Evolutionary conservation across 345 rosid genomes (phyloP).

Genomic region (Euphorbia pulcherrima): DNA sequence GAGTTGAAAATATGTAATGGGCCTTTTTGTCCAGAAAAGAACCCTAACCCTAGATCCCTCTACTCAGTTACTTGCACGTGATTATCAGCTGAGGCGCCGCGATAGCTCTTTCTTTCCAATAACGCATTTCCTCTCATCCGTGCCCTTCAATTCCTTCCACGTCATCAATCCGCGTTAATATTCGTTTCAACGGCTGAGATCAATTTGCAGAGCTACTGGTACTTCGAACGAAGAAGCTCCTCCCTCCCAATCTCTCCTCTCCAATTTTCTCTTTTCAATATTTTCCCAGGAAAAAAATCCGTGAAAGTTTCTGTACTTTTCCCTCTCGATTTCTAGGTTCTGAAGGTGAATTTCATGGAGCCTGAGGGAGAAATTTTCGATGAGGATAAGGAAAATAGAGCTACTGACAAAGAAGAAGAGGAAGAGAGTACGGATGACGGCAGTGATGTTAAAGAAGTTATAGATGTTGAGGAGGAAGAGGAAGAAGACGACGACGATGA

Average conservation of each 20-base stretch:
- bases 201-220: constrained; percentile 50
- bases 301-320: constrained; percentile 8
- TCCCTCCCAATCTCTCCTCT: constrained; percentile 22
- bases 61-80: constrained; percentile 29
- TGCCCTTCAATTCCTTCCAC: constrained; percentile 49
- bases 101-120: constrained; percentile 20
- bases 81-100: constrained; percentile 45
- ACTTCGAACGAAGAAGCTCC: constrained; percentile 45
- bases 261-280: constrained; percentile 11
- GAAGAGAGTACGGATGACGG: constrained; percentile 33
- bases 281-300: constrained; percentile 18
- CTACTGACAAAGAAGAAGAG: constrained; percentile 25
- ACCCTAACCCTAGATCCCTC: constrained; percentile 36
- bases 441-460: constrained; percentile 23
- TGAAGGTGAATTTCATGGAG: constrained; percentile 47
- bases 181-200: constrained; percentile 55
- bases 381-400: constrained; percentile 33
- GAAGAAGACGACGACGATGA: constrained; percentile 25
- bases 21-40: neutral
- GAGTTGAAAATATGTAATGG: neutral
- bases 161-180: constrained; percentile 49
- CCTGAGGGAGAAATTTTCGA: constrained; percentile 37
- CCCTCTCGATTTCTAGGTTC: neutral
- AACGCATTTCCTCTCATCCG: constrained; percentile 29
- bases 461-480: constrained; percentile 16